These are phyloP conservation scores for Endotrypanum monterogeii DNA, from an alignment of 208 protist genomes.

Conservation along the genomic window DNA sequence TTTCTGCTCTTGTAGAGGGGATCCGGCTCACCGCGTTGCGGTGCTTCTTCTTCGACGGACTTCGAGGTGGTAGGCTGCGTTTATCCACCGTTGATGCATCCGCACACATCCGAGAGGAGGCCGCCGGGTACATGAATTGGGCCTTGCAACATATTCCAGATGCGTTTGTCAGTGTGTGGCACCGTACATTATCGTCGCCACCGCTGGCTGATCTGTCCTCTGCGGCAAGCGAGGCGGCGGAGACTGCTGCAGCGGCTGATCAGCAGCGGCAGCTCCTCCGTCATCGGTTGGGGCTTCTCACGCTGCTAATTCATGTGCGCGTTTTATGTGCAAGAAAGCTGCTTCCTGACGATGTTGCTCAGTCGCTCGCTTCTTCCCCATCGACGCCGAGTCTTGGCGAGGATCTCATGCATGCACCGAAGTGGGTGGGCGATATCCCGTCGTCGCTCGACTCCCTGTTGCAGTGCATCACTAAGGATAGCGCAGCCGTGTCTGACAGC, in stretches of 20 bases:
- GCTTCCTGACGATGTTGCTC: background rate
- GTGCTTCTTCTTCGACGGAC: conserved; percentile 40
- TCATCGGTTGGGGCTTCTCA: conserved; percentile 25
- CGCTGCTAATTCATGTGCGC: conserved; percentile 16
- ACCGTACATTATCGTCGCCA: conserved; percentile 5
- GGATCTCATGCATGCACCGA: background rate
- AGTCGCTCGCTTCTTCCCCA: background rate
- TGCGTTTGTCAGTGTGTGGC: conserved; percentile 56
- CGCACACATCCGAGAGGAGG: background rate
- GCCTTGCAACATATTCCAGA: conserved; percentile 25
- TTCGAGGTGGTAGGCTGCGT: background rate
- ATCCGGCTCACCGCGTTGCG: conserved; percentile 67
- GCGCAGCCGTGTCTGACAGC: background rate
- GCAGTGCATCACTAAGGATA: conserved; percentile 7
- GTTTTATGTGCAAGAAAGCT: conserved; percentile 7
- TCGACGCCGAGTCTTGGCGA: background rate
- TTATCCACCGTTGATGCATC: background rate
- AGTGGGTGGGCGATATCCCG: background rate
- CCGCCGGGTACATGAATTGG: conserved; percentile 17
- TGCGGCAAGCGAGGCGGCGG: background rate
- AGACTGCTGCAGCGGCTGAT: conserved; percentile 16
- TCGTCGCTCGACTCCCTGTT: conserved; percentile 20
- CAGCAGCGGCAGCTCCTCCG: conserved; percentile 26
- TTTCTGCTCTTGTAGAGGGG: conserved; percentile 60
- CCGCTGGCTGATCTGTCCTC: background rate